Evolutionary conservation across 768 basidiomycete genomes (phyloP).

Genomic region (Lactarius tabidus): DNA sequence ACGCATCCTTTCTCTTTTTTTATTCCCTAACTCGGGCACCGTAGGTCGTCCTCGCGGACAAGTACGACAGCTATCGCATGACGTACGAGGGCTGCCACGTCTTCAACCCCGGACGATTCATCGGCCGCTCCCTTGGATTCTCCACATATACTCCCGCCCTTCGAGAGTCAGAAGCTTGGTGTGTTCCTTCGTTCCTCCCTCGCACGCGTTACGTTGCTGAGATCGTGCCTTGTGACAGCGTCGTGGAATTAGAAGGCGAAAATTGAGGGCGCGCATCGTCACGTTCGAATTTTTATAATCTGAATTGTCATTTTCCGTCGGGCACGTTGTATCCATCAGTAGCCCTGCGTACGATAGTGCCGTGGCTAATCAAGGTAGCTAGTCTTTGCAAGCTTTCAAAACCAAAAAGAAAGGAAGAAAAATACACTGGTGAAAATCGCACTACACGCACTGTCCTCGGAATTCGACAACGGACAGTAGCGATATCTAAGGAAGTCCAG

Average conservation of each 20-base stretch:
- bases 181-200: slow-evolving; percentile 16
- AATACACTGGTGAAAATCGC: slow-evolving; percentile 14
- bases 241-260: slow-evolving; percentile 22
- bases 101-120: slow-evolving; percentile 94
- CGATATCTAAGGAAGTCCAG: slow-evolving; percentile 3
- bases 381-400: background rate
- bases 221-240: background rate
- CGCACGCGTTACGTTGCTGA: background rate
- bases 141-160: slow-evolving; percentile 88
- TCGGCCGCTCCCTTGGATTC: slow-evolving; percentile 78
- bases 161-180: slow-evolving; percentile 84
- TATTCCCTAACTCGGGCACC: slow-evolving; percentile 17
- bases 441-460: slow-evolving; percentile 1
- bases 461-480: background rate
- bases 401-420: background rate
- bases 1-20: background rate
- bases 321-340: slow-evolving; percentile 4
- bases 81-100: slow-evolving; percentile 99
- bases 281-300: background rate
- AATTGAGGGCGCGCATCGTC: background rate
- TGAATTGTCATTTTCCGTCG: background rate
- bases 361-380: background rate
- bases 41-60: slow-evolving; percentile 91
- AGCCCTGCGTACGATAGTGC: background rate
- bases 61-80: slow-evolving; percentile 91